Base-by-base conservation (phyloP, 164 flowering plant species). In the Macadamia integrifolia region DNA sequence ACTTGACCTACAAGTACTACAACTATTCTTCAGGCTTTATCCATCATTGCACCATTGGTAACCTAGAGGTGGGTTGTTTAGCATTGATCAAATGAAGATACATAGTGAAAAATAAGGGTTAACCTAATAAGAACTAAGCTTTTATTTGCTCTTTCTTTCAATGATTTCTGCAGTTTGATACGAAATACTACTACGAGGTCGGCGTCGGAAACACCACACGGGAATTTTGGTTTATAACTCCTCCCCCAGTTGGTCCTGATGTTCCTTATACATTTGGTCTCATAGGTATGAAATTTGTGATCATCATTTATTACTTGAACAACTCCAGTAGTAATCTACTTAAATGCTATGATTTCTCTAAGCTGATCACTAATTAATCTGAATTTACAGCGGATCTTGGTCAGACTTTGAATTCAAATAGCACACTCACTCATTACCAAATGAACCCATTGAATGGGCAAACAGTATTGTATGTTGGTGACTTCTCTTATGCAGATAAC, bases 21-120 rank as follows among this genome's bases (percentile, higher is more conserved):
- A 83, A 85, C 71, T 86, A 92, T 60, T 87, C 87, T 23, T 89
- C 96, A 61, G 97, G 92, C 10, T 88, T 72, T 70, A 87, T 92
- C 72, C 96, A 88, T 60, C 93, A 88, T 28, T 88, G 92, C 74
- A 78, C 82, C 71, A 78, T 92, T 52, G 69, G 57, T 48, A 64
- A 84, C 32, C 70, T 92, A 68, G 67, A 86, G 88, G 98, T 89
- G 49, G 31, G 70, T 75, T 35, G 12, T 11, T 58, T 32, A 14
- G 48, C 40, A 49, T 8, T 48, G 23, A 23, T 23, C 23, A 23
- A 35, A 35, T 35, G 3, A 35, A 35, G 5, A 23, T 23, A 23
- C 9, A 57, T 23, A 18, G 9, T 23, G 7, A 12, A 11, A 18
- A 14, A 14, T 17, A 12, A 17, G 15, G 15, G 3, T 14, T 2